Evolutionary conservation across 2,329 filamentous ascomycete genomes (phyloP).

Genomic region (Aspergillus oerlinghausenensis): DNA sequence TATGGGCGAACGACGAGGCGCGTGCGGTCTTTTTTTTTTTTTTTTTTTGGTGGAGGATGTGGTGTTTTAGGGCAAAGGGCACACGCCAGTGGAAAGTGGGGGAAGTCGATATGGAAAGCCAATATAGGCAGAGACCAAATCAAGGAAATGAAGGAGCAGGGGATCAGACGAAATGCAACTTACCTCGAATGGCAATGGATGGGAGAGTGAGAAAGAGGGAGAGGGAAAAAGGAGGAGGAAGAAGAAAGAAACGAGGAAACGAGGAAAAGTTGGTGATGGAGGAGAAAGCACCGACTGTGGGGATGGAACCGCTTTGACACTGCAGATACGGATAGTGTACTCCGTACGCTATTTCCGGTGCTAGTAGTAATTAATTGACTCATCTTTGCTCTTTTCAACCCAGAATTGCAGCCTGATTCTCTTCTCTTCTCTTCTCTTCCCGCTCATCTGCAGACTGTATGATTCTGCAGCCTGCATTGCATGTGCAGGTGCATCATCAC

Average conservation of each 20-base stretch:
- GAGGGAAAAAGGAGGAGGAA: not conserved
- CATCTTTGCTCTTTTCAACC: not conserved
- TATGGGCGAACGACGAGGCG: conserved; percentile 5
- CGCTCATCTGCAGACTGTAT: too few species aligned
- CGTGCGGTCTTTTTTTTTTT: conserved; percentile 3
- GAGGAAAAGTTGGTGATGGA: conserved; percentile 1
- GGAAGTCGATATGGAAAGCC: not conserved
- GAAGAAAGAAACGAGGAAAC: not conserved
- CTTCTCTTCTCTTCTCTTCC: too few species aligned
- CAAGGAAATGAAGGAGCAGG: conserved; percentile 1
- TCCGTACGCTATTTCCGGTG: too few species aligned
- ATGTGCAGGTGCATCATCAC: too few species aligned
- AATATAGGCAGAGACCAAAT: conserved; percentile 3
- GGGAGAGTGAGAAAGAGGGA: not conserved
- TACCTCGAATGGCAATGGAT: conserved; percentile 4
- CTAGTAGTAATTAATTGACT: too few species aligned
- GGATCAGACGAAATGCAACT: not conserved
- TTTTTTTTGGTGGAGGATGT: conserved; percentile 5
- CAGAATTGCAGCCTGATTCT: not conserved
- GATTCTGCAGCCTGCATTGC: too few species aligned
- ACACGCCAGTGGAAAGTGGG: conserved; percentile 13
- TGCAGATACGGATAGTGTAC: too few species aligned
- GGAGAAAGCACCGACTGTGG: conserved; percentile 1
- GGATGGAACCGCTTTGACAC: too few species aligned
- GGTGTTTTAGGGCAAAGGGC: conserved; percentile 23